phyloP scores from a whole-genome alignment of 1,284 basidiomycete species.

The Boletus chippewaensis region DNA sequence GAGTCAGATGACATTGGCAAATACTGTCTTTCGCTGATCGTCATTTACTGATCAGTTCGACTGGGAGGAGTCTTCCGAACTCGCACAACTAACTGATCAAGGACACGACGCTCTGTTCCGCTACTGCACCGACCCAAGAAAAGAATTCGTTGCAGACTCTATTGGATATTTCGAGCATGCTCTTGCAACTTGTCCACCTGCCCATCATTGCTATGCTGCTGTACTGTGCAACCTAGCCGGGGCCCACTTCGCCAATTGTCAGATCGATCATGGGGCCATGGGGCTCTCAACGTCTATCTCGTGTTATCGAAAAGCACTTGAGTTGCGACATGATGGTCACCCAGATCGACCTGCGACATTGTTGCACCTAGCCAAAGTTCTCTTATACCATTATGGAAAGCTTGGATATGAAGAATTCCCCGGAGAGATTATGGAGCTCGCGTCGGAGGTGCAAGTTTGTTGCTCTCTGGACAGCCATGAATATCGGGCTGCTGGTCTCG shows the following conservation, averaged over 20 bases:
- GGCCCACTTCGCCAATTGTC: conserved; percentile 1
- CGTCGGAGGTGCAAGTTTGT: neutral
- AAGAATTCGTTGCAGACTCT: neutral
- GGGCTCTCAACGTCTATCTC: neutral
- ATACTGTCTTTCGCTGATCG: neutral
- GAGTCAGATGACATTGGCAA: neutral
- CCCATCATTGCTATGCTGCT: neutral
- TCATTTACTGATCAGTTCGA: neutral
- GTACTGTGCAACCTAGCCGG: conserved; percentile 15
- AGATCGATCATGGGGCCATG: neutral
- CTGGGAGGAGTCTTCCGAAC: neutral
- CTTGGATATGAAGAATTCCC: neutral
- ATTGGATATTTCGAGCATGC: neutral
- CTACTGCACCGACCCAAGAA: neutral
- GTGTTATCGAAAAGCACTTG: conserved; percentile 10
- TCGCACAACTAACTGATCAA: neutral
- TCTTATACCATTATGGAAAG: conserved; percentile 1
- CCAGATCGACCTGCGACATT: conserved; percentile 5
- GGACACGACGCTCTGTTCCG: neutral
- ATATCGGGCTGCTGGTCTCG: neutral
- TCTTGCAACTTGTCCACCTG: neutral
- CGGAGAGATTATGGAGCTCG: neutral
- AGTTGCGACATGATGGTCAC: neutral
- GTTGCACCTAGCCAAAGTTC: neutral
- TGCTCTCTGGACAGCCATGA: neutral